These are phyloP conservation scores for Cinchona pubescens DNA, from an alignment of 257 asterid species.

Conservation along the genomic window DNA sequence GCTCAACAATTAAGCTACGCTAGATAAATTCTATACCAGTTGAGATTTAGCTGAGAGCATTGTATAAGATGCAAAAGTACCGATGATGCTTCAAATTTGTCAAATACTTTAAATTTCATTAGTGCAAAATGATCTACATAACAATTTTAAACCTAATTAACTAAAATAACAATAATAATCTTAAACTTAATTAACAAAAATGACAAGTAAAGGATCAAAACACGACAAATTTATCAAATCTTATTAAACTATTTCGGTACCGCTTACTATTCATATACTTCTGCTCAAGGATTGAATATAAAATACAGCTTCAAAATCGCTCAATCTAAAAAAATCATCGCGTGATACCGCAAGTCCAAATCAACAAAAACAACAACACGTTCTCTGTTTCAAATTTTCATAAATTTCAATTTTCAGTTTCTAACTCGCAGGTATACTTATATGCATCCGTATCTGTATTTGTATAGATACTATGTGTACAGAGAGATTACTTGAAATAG, in stretches of 20 bases:
- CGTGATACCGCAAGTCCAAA: background rate
- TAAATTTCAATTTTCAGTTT: background rate
- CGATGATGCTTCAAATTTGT: background rate
- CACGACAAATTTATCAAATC: background rate
- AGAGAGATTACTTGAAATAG: constrained; percentile 50
- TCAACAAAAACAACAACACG: background rate
- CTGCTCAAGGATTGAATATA: too few relatives aligned
- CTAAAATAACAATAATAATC: background rate
- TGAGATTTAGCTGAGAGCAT: background rate
- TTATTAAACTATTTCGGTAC: too few relatives aligned
- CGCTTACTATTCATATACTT: background rate
- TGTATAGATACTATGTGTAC: background rate
- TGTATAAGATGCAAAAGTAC: background rate
- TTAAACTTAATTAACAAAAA: background rate
- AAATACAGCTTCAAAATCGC: background rate
- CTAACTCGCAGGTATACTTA: background rate
- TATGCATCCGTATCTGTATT: too few relatives aligned
- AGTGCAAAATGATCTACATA: too few relatives aligned
- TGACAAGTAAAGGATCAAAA: background rate
- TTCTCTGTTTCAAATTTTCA: background rate
- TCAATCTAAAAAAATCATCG: background rate
- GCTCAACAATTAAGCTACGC: background rate
- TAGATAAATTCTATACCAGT: background rate
- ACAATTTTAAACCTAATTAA: background rate
- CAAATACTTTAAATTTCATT: background rate